Evolutionary conservation across 148 eudicot species (phyloP), one percentile per base, ranked within the genome.

Genomic region (Nepenthes gracilis): DNA sequence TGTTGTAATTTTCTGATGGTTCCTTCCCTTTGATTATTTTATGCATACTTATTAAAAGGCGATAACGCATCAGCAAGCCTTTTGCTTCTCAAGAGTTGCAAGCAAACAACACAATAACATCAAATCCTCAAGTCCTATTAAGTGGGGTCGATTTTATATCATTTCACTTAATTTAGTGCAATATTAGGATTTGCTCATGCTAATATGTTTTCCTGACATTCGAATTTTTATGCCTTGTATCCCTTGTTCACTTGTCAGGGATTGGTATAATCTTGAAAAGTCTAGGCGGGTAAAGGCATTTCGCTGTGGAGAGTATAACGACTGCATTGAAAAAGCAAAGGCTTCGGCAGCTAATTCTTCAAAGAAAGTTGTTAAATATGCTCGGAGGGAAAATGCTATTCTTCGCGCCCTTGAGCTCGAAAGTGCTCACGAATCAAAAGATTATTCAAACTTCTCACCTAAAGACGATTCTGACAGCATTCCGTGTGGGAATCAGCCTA

Each of bases 331-430:
- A 57, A 85, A 78, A 60, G 96, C 92, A 38, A 79, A 77, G 72
- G 74, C 70, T 63, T 47, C 83, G 34, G 81, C 79, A 2, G 71
- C 83, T 50, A 75, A 57, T 38, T 64, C 72, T 49, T 72, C 74
- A 34, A 85, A 77, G 67, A 85, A 74, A 64, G 68, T 65, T 48
- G 73, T 74, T 59, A 91, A 80, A 66, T 80, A 85, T 72, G 85
- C 91, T 48, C 76, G 84, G 47, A 71, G 89, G 32, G 95, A 91
- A 64, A 83, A 83, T 55, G 97, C 97, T 14, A 91, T 91, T 68
- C 47, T 91, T 68, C 78, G 72, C 62, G 97, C 97, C 48, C 92
- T 87, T 59, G 87, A 87, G 72, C 79, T 91, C 55, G 97, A 91
- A 77, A 74, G 75, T 64, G 67, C 80, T 62, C 66, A 51, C 48